Evolutionary conservation across 164 flowering plant genomes (phyloP).

Genomic region (Vitis rupestris): DNA sequence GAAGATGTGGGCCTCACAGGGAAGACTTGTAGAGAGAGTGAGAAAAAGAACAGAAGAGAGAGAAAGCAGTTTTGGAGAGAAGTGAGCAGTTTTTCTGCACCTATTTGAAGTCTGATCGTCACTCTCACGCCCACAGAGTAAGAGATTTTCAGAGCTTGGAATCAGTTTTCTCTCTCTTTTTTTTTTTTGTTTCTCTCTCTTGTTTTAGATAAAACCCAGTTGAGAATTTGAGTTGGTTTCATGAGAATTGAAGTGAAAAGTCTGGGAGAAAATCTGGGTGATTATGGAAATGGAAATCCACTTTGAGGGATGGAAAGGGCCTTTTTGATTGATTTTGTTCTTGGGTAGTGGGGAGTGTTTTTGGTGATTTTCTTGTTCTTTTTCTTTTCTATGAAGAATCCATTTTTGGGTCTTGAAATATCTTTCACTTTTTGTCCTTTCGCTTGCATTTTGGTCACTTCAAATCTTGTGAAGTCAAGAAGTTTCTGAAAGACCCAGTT

Average conservation of each 20-base stretch:
- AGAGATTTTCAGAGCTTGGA: constrained; percentile 1
- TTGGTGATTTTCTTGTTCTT: no score
- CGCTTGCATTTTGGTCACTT: constrained; percentile 7
- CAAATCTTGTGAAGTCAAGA: not conserved
- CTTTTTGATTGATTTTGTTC: not conserved
- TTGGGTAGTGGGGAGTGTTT: not conserved
- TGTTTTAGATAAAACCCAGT: not conserved
- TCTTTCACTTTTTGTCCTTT: constrained; percentile 6
- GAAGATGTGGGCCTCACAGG: not conserved
- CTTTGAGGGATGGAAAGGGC: no score
- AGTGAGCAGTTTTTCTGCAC: constrained; percentile 8
- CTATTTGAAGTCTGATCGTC: constrained; percentile 17
- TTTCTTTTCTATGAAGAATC: not conserved
- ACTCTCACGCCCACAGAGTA: constrained; percentile 24
- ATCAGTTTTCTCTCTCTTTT: not conserved
- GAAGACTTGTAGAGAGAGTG: not conserved
- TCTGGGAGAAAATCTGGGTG: no score
- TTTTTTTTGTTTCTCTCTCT: not conserved
- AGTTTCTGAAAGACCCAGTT: not conserved
- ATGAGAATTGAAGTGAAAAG: no score
- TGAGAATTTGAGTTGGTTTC: not conserved
- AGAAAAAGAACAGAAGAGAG: not conserved
- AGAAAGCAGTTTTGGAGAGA: not conserved
- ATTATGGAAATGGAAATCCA: no score
- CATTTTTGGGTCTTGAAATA: not conserved